Conservation (phyloP, 306 rosid genomes). For the Rosa chinensis region DNA sequence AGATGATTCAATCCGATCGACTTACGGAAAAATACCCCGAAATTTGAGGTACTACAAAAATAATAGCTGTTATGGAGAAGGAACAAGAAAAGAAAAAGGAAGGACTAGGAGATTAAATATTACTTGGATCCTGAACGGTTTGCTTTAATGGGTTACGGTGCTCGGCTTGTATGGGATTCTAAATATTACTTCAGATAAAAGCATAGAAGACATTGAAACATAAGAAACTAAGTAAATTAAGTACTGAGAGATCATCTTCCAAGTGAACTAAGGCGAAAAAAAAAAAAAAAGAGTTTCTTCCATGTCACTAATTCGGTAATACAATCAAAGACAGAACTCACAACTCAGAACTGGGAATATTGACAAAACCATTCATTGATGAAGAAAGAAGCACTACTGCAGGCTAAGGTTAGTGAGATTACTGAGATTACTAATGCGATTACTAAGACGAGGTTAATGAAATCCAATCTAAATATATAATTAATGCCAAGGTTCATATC, state of each 20-base stretch:
- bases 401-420: neutral
- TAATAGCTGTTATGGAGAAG: neutral
- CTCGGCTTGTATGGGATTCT: no score
- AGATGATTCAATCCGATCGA: neutral
- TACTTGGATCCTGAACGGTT: neutral
- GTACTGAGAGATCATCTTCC: neutral
- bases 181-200: neutral
- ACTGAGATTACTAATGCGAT: neutral
- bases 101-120: neutral
- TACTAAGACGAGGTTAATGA: neutral
- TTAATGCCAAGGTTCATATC: neutral
- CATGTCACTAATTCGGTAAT: neutral
- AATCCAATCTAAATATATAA: neutral
- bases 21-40: no score
- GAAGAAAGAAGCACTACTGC: neutral
- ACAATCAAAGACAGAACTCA: neutral
- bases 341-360: neutral
- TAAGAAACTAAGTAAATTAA: neutral
- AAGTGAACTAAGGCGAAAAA: neutral
- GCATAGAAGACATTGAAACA: neutral
- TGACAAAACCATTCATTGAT: neutral
- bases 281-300: neutral
- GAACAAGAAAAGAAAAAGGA: neutral
- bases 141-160: no score
- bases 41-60: neutral